Evolutionary conservation across 2,329 filamentous ascomycete genomes (phyloP), one percentile per base, ranked within the genome.

Genomic region (Calonectria honghensis): DNA sequence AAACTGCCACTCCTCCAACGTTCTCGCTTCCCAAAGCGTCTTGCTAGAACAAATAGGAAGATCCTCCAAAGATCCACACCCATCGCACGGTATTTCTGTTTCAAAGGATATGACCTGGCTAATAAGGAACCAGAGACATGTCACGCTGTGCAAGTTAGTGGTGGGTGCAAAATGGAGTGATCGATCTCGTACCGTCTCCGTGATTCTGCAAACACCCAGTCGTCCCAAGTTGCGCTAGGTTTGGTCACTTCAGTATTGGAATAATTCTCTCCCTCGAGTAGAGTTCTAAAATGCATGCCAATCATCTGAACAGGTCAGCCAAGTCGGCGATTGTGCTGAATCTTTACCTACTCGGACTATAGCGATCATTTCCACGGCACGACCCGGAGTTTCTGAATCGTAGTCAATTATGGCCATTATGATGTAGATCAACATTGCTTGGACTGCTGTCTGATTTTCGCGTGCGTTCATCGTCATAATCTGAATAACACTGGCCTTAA

Each of bases 131-230:
- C 81, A 82, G 0, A 82, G 74, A 5, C 79, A 82, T 0, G 75
- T 72, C 27, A 79, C 73, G 13, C 79, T 81, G 7, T 0, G 20
- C 14, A 20, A 6, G 29, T 78, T 31, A 75, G 65, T 14, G n/a
- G 6, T 10, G 1, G 14, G 50, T 5, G 2, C 4, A n/a, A 50
- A 14, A 5, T 0, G 24, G 29, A 16, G 14, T 2, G 20, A 16
- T 11, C 1, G 6, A 31, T 20, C 1, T 20, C 61, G 45, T 76
- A 78, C 79, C 82, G 73, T 32, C 83, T 77, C 0, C 83, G 77
- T 0, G 83, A 82, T 63, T 84, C 83, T 0, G 80, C 80, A 32
- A 82, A 81, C 6, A 84, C 78, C 82, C 82, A 84, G 10, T 80
- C 78, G 63, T 82, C 74, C 83, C 82, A 84, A 2, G 74, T 78